phyloP scores from a whole-genome alignment of 495 filamentous ascomycete genomes.

The Aspergillus saccharolyticus region DNA sequence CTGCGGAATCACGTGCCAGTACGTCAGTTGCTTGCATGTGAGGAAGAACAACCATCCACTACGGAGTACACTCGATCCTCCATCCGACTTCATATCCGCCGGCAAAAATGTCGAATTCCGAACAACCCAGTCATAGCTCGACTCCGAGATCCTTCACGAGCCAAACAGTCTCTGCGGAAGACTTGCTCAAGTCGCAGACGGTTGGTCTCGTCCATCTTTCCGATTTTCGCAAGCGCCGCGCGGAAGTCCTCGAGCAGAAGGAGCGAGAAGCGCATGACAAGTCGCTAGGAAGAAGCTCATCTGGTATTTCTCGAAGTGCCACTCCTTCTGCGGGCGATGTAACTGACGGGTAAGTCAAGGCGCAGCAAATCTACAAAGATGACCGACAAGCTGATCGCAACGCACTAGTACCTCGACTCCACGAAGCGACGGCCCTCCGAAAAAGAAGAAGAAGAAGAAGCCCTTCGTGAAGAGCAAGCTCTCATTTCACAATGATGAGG shows the following conservation, averaged over 20 bases:
- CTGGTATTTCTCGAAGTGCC: slow-evolving; percentile 44
- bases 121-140: slow-evolving; percentile 34
- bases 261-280: slow-evolving; percentile 71
- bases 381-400: slow-evolving; percentile 32
- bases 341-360: slow-evolving; percentile 48
- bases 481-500: slow-evolving; percentile 61
- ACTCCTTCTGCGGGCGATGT: slow-evolving; percentile 51
- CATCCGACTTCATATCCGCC: not conserved
- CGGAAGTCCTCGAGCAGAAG: slow-evolving; percentile 88
- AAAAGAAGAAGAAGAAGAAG: slow-evolving; percentile 70
- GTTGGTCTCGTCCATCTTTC: slow-evolving; percentile 87
- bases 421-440: slow-evolving; percentile 40
- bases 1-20: slow-evolving; percentile 10
- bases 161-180: slow-evolving; percentile 76
- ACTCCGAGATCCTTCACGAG: slow-evolving; percentile 61
- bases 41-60: not conserved
- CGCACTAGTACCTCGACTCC: slow-evolving; percentile 39
- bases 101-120: slow-evolving; percentile 31
- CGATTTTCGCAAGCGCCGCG: slow-evolving; percentile 95
- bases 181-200: slow-evolving; percentile 86
- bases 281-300: slow-evolving; percentile 45
- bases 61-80: not conserved
- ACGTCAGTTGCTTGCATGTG: slow-evolving; percentile 12
- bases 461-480: slow-evolving; percentile 57
- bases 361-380: slow-evolving; percentile 1